These are phyloP conservation scores for Coccomyxa subellipsoidea DNA, from an alignment of 163 green algal genomes.

Conservation along the genomic window DNA sequence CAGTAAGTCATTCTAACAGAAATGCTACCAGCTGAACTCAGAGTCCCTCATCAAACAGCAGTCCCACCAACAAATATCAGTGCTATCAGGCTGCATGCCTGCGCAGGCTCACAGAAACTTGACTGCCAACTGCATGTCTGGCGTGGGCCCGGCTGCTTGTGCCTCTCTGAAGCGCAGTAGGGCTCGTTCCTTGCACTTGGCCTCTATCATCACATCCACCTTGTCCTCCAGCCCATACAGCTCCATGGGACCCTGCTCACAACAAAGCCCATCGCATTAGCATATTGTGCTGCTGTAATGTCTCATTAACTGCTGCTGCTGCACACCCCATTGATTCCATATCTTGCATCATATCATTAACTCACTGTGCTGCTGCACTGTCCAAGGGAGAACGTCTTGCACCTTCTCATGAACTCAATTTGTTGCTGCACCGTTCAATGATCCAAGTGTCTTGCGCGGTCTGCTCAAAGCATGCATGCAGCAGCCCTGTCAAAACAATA, in stretches of 20 bases:
- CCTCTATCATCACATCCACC: conserved; percentile 64
- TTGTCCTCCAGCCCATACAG: conserved; percentile 44
- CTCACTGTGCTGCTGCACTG: background rate
- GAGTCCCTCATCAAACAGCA: too few relatives aligned
- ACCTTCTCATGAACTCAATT: background rate
- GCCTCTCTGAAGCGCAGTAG: conserved; percentile 43
- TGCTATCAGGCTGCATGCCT: too few relatives aligned
- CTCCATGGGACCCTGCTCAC: conserved; percentile 31
- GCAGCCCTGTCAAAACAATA: too few relatives aligned
- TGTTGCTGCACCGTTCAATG: too few relatives aligned
- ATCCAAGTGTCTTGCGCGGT: too few relatives aligned
- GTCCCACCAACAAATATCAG: too few relatives aligned
- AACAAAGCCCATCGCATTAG: background rate
- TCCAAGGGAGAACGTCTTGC: background rate
- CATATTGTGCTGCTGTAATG: background rate
- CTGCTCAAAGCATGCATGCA: too few relatives aligned
- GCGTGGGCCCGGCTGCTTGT: background rate
- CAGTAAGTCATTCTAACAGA: too few relatives aligned
- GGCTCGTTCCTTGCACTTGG: conserved; percentile 50
- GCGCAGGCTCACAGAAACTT: conserved; percentile 15
- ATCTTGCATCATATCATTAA: too few relatives aligned
- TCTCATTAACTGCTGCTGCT: too few relatives aligned
- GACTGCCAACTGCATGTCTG: conserved; percentile 9
- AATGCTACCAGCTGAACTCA: too few relatives aligned
- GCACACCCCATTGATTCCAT: too few relatives aligned